Base-by-base conservation (phyloP, 2,329 filamentous ascomycete genomes). In the Paraphaeosphaeria minitans region DNA sequence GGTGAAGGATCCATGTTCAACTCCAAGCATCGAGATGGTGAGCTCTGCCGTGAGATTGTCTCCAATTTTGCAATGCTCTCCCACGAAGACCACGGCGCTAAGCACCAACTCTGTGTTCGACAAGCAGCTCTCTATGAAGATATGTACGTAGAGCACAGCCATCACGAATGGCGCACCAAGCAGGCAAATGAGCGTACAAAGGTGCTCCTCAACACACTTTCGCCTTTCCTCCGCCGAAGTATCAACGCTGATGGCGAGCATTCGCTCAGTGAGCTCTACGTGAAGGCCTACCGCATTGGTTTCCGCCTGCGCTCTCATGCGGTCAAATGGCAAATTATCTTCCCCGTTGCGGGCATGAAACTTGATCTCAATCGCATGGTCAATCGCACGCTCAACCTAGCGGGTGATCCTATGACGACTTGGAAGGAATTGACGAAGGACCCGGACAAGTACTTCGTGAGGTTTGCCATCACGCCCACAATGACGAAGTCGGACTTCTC, bases 231-330 rank as follows among this genome's bases (percentile, higher is more conserved):
- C 31, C 19, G 50, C 12, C 10, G 53, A 1, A 19, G 19, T 10
- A 52, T 51, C n/a, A 22, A 57, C 24, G 31, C 42, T 16, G 53
- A 62, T n/a, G 55, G 63, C 12, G 52, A 61, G 10, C 58, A 61
- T 33, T 29, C 24, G 13, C 58, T 68, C 13, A 54, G 60, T 12
- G 66, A 68, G 47, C 62, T 67, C 3, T 67, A 58, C 49, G 50
- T 67, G 47, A 65, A 66, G 49, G 67, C 63, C 4, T 68, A 64
- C 37, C 58, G 67, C 13, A 68, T 67, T 42, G 65, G 63, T 4
- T 67, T 70, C 50, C 59, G 66, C 10, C 47, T 70, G 47, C 66
- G 63, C 27, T 66, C 64, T 60, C 59, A 58, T 4, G 50, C 64
- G 1, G 45, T 49, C 14, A 61, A 65, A 46, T 67, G 66, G 67